Evolutionary conservation across 2,329 filamentous ascomycete genomes (phyloP), one percentile per base, ranked within the genome.

Genomic region (Ophioceras dolichostomum): DNA sequence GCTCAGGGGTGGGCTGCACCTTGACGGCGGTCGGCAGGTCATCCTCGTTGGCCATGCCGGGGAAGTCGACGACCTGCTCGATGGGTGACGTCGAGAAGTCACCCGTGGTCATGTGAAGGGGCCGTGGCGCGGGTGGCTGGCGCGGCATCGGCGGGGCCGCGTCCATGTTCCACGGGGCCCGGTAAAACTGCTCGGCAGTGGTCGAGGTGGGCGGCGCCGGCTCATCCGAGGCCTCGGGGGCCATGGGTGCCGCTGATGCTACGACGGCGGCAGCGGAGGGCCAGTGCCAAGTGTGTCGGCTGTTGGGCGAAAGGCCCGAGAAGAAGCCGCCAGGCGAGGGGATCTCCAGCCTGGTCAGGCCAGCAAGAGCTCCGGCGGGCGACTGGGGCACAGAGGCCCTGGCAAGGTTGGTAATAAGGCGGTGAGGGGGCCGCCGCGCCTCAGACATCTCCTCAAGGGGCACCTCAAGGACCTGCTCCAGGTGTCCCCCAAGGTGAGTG

Each of bases 321-420:
- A 95, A 95, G 67, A 95, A 95, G 1, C 83, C 86, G 19, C 85
- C 82, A 0, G 89, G 89, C 0, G 89, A 95, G 5, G 88, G 89
- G 24, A 96, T 87, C 19, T 88, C 88, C 16, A 95, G 70, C 41
- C 74, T 78, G 16, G 83, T 88, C 43, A 95, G 70, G 28, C 79
- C 83, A 39, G 79, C 79, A 12, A 78, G 65, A 12, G 79, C 10
- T 80, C 39, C 68, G 68, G 67, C 61, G 9, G 73, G 60, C 1
- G 66, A 57, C 12, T 59, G 56, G 13, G 56, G 49, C 26, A 55
- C 45, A 9, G 55, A 45, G 32, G 52, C 47, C 20, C 52, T 53
- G 10, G 40, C 14, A 2, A 65, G 52, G 38, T 51, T 53, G 32
- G 70, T 73, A 44, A 69, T 61, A 45, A 71, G 59, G 44, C 56